Conservation (phyloP, 108 stramenopile genomes). For the Pinguiococcus pyrenoidosus region DNA sequence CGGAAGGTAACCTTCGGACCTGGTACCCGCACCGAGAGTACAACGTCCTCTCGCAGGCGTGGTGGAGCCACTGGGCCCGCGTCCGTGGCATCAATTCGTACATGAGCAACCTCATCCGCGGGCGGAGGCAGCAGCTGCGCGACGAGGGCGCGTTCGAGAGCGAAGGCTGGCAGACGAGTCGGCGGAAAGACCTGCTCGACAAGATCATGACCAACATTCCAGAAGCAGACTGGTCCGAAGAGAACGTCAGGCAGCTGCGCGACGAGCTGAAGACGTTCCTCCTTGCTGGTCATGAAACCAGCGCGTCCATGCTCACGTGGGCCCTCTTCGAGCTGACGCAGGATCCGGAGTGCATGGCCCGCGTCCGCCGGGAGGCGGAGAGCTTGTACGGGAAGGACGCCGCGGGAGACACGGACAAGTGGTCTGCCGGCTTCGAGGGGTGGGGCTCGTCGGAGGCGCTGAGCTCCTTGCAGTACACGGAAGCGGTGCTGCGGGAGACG, state of each 20-base stretch:
- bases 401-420: no score
- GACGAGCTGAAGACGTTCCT: slow-evolving; percentile 44
- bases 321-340: slow-evolving; percentile 27
- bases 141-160: slow-evolving; percentile 2
- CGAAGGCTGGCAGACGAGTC: neutral
- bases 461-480: slow-evolving; percentile 18
- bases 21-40: slow-evolving; percentile 7
- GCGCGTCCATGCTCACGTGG: slow-evolving; percentile 43
- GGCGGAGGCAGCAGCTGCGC: slow-evolving; percentile 11
- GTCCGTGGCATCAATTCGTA: slow-evolving; percentile 29
- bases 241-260: slow-evolving; percentile 11
- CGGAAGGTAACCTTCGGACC: slow-evolving; percentile 31
- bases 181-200: slow-evolving; percentile 10
- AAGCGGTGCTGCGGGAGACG: slow-evolving; percentile 31
- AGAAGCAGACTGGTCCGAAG: neutral
- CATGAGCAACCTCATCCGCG: slow-evolving; percentile 18
- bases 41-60: no score
- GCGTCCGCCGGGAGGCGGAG: no score
- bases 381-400: no score
- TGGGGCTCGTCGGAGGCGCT: no score
- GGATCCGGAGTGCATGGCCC: slow-evolving; percentile 6
- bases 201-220: neutral
- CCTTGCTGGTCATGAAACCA: slow-evolving; percentile 42
- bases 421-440: neutral
- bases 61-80: no score